phyloP scores from a whole-genome alignment of 2,329 filamentous ascomycete species.

The Calonectria ilicicola region DNA sequence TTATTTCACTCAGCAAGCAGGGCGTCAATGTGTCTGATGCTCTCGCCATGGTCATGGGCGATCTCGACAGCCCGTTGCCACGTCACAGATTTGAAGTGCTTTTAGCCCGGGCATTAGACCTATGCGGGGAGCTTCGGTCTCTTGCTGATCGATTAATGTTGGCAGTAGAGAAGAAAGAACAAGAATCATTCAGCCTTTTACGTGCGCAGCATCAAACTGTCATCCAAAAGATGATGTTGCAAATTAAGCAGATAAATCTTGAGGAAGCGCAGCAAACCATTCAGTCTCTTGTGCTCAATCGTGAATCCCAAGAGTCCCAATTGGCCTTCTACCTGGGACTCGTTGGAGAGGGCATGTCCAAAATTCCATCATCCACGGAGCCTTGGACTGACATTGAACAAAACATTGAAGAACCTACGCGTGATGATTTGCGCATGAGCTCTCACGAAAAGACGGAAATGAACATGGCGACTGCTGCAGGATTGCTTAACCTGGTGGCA shows the following conservation, averaged over 20 bases:
- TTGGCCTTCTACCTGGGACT: slow-evolving; percentile 1
- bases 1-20: background rate
- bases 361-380: background rate
- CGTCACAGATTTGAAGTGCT: slow-evolving; percentile 14
- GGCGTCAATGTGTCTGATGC: background rate
- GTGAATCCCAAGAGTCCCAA: background rate
- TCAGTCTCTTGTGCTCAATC: background rate
- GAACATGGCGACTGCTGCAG: background rate
- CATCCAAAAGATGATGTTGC: background rate
- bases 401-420: background rate
- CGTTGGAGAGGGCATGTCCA: background rate
- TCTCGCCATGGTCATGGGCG: background rate
- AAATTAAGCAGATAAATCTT: background rate
- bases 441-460: background rate
- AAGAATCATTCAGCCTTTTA: slow-evolving; percentile 3
- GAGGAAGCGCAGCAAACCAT: background rate
- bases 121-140: slow-evolving; percentile 6
- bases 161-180: slow-evolving; percentile 20
- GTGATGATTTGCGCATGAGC: background rate
- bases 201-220: background rate
- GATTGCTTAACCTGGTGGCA: background rate
- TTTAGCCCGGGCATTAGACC: slow-evolving; percentile 1
- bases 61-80: background rate
- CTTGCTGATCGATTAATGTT: background rate
- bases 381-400: slow-evolving; percentile 6